Evolutionary conservation across 2,329 filamentous ascomycete genomes (phyloP), one percentile per base, ranked within the genome.

Genomic region (Verticillium nubilum): DNA sequence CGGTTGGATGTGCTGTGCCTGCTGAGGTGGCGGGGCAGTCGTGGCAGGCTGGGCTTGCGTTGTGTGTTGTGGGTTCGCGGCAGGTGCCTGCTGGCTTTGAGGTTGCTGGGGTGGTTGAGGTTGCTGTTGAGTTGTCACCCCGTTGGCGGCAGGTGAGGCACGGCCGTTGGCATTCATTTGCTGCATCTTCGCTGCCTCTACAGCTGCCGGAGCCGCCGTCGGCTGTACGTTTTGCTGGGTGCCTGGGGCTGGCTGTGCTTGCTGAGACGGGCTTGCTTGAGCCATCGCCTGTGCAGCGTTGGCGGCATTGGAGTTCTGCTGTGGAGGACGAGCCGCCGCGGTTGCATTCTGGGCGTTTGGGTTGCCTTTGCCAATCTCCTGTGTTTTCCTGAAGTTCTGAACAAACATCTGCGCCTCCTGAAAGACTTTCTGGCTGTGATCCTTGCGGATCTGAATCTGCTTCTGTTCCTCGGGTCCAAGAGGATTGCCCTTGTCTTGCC

Each of bases 401-500:
- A 83, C 76, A 64, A 79, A 83, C 23, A 72, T 74, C 26, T 78
- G 74, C 0, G 80, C 79, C 2, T 83, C 79, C 0, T 67, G 67
- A 61, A 82, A 75, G 9, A 72, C 62, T 62, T 81, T 84, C 17
- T 77, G 69, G 12, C 77, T 69, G 17, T 73, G 69, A 2, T 78
- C 78, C 61, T 76, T 79, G 47, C 75, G 74, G 1, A 78, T 72
- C 47, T 78, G 73, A 13, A 76, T 72, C 26, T 76, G 73, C 59
- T 76, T 78, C 31, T 76, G 66, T 56, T 85, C 81, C 2, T 83
- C 80, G 1, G 79, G 70, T 3, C 73, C 75, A 13, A 83, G 68
- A 0, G 76, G 70, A 23, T 74, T 76, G 2, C 78, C 78, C 26
- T 75, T 75, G 3, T 76, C 71, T 15, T 72, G 69, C 25, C 79